Evolutionary conservation across 2,329 filamentous ascomycete species (phyloP).

Genomic region (Penicillium sp.): DNA sequence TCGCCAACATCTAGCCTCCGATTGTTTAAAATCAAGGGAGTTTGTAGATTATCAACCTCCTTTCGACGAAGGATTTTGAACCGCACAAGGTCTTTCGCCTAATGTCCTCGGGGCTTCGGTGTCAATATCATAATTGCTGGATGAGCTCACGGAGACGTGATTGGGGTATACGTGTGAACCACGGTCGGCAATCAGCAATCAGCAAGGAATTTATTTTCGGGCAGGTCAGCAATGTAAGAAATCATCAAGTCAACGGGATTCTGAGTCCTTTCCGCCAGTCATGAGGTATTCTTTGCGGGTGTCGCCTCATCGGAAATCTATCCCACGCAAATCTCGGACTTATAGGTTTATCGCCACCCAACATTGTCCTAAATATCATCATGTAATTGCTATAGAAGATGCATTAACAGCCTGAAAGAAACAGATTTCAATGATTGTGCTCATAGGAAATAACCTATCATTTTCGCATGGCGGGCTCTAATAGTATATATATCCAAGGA

Average conservation of each 20-base stretch:
- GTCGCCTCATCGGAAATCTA: conserved; percentile 6
- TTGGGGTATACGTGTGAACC: background rate
- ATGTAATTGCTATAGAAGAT: background rate
- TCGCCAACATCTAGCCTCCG: background rate
- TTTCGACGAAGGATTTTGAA: background rate
- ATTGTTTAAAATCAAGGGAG: background rate
- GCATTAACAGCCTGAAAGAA: background rate
- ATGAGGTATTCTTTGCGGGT: background rate
- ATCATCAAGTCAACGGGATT: background rate
- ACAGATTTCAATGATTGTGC: background rate
- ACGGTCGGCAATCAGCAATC: background rate
- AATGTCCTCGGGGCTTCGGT: background rate
- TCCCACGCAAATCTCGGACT: conserved; percentile 2
- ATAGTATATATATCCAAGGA: background rate
- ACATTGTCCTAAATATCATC: background rate
- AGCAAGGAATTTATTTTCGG: background rate
- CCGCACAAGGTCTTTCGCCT: background rate
- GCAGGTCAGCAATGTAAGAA: background rate
- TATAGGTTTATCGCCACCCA: background rate
- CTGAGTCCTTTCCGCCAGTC: background rate
- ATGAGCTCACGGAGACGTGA: conserved; percentile 11
- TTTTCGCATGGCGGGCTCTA: background rate
- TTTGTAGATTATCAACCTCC: background rate
- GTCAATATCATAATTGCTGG: background rate
- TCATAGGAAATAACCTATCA: conserved; percentile 8